A percentile compares a stretch with the other conserved stretches of the same genome.
These are phyloP conservation scores for Sclerotinia trifoliorum DNA, from an alignment of 2,329 filamentous ascomycete genomes.

Conservation along the genomic window DNA sequence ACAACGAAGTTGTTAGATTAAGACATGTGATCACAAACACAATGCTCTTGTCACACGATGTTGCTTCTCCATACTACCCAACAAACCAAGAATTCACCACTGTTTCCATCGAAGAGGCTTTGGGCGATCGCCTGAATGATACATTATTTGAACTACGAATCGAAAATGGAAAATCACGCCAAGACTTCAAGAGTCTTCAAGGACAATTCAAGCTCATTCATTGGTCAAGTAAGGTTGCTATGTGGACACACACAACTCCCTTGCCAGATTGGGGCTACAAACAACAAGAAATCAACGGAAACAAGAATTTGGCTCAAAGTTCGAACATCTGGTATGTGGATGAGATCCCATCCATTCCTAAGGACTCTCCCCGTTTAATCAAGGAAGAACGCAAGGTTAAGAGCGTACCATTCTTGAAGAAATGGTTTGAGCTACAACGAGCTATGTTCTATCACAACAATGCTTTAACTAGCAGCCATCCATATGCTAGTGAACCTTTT, in stretches of 20 bases:
- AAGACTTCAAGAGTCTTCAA: constrained; percentile 86
- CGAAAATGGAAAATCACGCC: constrained; percentile 75
- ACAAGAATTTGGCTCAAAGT: constrained; percentile 87
- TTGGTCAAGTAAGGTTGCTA: constrained; percentile 90
- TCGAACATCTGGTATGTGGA: constrained; percentile 96
- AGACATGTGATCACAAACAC: constrained; percentile 84
- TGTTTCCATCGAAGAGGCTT: constrained; percentile 68
- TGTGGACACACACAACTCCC: constrained; percentile 96
- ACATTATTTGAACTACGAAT: constrained; percentile 91
- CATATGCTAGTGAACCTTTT: constrained; percentile 91
- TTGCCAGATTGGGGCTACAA: constrained; percentile 97
- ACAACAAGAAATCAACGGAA: constrained; percentile 98
- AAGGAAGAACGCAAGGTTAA: constrained; percentile 80
- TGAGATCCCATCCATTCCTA: constrained; percentile 76
- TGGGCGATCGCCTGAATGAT: constrained; percentile 75
- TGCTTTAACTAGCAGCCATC: constrained; percentile 93
- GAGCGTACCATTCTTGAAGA: constrained; percentile 80
- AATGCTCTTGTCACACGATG: constrained; percentile 88
- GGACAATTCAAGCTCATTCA: constrained; percentile 96
- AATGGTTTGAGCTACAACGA: constrained; percentile 94
- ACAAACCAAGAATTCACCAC: constrained; percentile 99
- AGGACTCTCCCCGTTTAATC: constrained; percentile 66
- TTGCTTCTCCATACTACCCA: constrained; percentile 91
- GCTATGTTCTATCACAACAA: constrained; percentile 99
- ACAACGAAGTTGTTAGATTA: constrained; percentile 83